These are phyloP conservation scores for Mycena epipterygia DNA, from an alignment of 768 basidiomycete genomes.

Conservation along the genomic window DNA sequence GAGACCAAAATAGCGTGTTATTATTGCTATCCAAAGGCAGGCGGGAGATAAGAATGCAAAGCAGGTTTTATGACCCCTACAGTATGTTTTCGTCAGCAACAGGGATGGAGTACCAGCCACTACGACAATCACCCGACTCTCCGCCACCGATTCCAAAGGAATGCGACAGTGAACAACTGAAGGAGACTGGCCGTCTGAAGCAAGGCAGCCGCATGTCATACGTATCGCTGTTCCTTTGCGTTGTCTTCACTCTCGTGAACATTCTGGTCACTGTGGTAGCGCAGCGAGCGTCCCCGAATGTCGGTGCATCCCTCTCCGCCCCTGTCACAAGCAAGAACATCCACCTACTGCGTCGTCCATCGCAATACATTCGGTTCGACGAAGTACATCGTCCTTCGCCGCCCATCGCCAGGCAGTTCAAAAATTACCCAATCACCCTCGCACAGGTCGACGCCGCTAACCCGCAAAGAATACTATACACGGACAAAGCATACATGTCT, in stretches of 20 bases:
- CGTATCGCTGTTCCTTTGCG: background rate
- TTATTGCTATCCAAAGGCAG: too few species aligned
- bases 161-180: background rate
- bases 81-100: background rate
- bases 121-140: background rate
- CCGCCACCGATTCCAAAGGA: background rate
- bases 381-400: conserved; percentile 36
- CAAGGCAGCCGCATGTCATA: background rate
- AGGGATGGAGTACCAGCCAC: background rate
- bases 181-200: background rate
- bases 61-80: too few species aligned
- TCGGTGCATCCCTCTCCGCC: background rate
- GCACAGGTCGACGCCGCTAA: conserved; percentile 27
- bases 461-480: conserved; percentile 8
- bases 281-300: background rate
- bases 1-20: too few species aligned
- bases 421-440: conserved; percentile 32
- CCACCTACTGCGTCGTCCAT: conserved; percentile 40
- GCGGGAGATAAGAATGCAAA: too few species aligned
- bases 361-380: conserved; percentile 46
- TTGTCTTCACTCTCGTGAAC: background rate
- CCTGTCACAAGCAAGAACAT: conserved; percentile 14
- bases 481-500: conserved; percentile 28
- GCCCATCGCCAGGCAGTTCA: conserved; percentile 28
- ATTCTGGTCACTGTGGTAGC: background rate